Base-by-base conservation (phyloP, 2,329 filamentous ascomycete species). In the Epichloe sibirici region DNA sequence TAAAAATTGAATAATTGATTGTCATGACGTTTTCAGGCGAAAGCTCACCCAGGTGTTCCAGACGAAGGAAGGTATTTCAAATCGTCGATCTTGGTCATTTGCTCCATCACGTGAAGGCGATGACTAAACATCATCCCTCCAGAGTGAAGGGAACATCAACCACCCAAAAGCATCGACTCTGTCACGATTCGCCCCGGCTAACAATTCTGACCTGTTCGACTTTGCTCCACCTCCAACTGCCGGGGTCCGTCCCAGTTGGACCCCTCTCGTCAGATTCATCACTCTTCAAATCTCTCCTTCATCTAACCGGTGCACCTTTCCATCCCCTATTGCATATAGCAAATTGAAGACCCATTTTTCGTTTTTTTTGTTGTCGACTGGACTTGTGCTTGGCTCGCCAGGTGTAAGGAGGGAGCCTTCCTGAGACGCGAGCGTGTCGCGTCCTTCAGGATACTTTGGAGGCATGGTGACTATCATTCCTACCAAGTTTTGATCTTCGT, bases 241-340 rank as follows among this genome's bases (percentile, higher is more conserved):
- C 48, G 54, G 54, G 54, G 54, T 56, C 52, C 54, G 46, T 51
- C 54, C 51, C 37, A 35, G 28, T 54, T 51, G 54, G 54, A 54
- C 54, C 53, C 52, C 54, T 48, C 51, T 51, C 42, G 40, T 23
- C 35, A 53, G 45, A 48, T 15, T 55, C 49, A 51, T 53, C 50
- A 43, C 34, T 49, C 44, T 38, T 23, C 39, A 25, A 23, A 17
- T 42, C 28, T 21, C 49, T 9, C n/a, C 12, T 43, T 51, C 48
- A 46, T 13, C 40, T 40, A n/a, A 8, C 23, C n/a, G 38, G 12
- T 48, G 38, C 17, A 37, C 45, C 40, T 35, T 7, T 44, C 35
- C 21, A 9, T 37, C 28, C 39, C 6, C 40, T 44, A 21, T 43
- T 15, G 13, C 23, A 34, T 9, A 9, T n/a, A 13, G 35, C 13